phyloP scores from a whole-genome alignment of 805 yeast genomes.

The Zygosaccharomyces rouxii region DNA sequence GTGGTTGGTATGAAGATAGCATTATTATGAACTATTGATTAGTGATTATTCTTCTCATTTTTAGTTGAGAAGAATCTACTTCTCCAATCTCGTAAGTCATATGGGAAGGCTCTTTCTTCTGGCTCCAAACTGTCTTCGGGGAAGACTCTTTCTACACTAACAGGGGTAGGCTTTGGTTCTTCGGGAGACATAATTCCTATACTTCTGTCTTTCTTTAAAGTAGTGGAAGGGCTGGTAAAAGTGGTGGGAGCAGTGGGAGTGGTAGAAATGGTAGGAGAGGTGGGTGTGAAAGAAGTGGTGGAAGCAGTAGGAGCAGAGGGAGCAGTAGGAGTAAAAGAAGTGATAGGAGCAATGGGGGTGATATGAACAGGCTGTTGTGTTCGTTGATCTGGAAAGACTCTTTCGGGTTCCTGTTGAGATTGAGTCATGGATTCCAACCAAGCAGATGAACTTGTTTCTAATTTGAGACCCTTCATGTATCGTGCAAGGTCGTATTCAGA shows the following conservation, averaged over 20 bases:
- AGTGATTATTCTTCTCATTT: no score
- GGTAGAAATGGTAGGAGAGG: no score
- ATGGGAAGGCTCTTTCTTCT: neutral
- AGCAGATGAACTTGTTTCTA: constrained; percentile 3
- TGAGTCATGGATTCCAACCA: constrained; percentile 1
- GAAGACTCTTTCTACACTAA: constrained; percentile 2
- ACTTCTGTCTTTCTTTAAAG: neutral
- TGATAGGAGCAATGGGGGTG: no score
- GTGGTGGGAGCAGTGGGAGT: neutral
- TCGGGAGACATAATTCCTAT: neutral
- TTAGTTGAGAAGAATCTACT: no score
- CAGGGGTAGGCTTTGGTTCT: neutral
- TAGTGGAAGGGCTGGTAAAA: neutral
- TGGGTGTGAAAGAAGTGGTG: neutral
- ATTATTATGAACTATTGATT: no score
- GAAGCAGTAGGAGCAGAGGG: neutral
- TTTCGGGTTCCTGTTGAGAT: constrained; percentile 4
- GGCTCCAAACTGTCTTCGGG: neutral
- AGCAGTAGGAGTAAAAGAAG: neutral
- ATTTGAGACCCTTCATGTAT: constrained; percentile 9
- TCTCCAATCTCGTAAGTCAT: no score
- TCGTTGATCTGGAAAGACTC: constrained; percentile 5
- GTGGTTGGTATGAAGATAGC: no score
- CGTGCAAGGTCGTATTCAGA: constrained; percentile 9
- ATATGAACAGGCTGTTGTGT: neutral